Percentiles rank a stretch among this genome's conserved stretches.
Conservation (phyloP, 352 stramenopile genomes). For the Lagenidium sp. region DNA sequence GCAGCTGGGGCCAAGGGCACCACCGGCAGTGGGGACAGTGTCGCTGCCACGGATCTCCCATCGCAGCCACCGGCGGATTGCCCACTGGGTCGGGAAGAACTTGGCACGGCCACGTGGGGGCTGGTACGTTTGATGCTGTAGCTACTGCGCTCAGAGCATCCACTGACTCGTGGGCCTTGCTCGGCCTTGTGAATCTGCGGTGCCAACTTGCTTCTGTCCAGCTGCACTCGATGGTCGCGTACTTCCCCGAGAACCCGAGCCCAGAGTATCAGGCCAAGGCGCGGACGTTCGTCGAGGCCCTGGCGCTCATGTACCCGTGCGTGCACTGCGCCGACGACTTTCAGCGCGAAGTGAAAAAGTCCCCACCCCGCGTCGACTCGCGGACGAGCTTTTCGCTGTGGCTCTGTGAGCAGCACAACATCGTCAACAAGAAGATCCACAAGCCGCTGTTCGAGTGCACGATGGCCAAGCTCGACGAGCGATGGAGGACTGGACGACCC, state of each 20-base stretch:
- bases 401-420: slow-evolving; percentile 97
- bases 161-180: too few species aligned
- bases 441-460: slow-evolving; percentile 93
- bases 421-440: slow-evolving; percentile 96
- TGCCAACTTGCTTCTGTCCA: too few species aligned
- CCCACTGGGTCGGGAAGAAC: slow-evolving; percentile 75
- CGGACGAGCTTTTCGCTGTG: slow-evolving; percentile 91
- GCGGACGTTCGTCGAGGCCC: slow-evolving; percentile 83
- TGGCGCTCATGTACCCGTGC: slow-evolving; percentile 91
- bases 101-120: slow-evolving; percentile 83
- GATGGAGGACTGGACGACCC: slow-evolving; percentile 90
- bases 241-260: slow-evolving; percentile 95
- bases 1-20: slow-evolving; percentile 2
- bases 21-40: not conserved
- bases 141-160: too few species aligned
- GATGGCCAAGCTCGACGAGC: slow-evolving; percentile 90
- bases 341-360: slow-evolving; percentile 88
- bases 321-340: slow-evolving; percentile 95
- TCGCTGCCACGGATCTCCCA: not conserved
- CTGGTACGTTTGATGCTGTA: slow-evolving; percentile 70
- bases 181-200: too few species aligned
- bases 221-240: slow-evolving; percentile 92
- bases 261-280: slow-evolving; percentile 86
- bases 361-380: slow-evolving; percentile 87
- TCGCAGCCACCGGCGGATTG: slow-evolving; percentile 41